These are phyloP conservation scores for Byssoonygena ceratinophila DNA, from an alignment of 2,329 filamentous ascomycete genomes.

Conservation along the genomic window DNA sequence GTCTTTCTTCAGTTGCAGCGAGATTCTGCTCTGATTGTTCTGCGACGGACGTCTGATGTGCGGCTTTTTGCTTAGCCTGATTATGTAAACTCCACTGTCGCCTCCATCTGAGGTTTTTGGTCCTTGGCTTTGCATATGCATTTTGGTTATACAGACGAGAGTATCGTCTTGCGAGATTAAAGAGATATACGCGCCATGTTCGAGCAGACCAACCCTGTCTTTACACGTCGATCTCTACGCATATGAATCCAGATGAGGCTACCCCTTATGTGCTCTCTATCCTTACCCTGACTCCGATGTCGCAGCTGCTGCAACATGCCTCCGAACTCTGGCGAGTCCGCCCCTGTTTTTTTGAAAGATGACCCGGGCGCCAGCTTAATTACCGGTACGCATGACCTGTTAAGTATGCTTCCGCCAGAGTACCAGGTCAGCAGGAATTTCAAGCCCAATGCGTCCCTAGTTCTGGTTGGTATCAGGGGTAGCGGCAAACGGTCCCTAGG, in stretches of 20 bases:
- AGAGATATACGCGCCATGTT: background rate
- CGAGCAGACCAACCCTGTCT: background rate
- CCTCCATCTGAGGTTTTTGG: too few relatives aligned
- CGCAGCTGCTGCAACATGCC: background rate
- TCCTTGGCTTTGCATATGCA: too few relatives aligned
- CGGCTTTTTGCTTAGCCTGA: background rate
- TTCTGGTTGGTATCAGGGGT: slow-evolving; percentile 62
- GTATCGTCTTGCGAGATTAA: background rate
- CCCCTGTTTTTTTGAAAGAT: background rate
- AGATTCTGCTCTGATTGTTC: too few relatives aligned
- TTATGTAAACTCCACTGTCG: background rate
- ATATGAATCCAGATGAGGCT: background rate
- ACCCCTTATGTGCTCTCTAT: background rate
- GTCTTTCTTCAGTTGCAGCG: too few relatives aligned
- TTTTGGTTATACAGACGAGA: background rate
- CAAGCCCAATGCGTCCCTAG: slow-evolving; percentile 55
- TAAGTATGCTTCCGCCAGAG: background rate
- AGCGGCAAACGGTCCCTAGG: slow-evolving; percentile 66
- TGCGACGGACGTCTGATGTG: background rate
- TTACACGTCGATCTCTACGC: background rate
- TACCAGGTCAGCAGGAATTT: slow-evolving; percentile 31
- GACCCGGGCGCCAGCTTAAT: background rate
- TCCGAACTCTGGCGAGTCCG: background rate
- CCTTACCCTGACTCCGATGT: background rate
- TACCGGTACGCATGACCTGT: background rate